Conservation (phyloP, 768 basidiomycete species). For the Trametes villosa region DNA sequence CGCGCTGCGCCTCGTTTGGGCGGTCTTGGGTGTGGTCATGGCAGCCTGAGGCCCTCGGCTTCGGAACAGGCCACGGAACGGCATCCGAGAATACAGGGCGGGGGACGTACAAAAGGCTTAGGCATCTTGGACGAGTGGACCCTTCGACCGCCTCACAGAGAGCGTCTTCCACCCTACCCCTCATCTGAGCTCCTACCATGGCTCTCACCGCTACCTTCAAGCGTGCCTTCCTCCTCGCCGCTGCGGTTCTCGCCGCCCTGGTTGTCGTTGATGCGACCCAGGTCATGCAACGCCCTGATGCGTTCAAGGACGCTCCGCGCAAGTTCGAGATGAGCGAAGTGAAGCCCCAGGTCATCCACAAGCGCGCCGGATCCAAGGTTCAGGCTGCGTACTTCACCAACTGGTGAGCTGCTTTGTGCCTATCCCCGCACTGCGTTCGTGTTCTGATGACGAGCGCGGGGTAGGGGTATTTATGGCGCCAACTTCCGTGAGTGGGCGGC, state of each 20-base stretch:
- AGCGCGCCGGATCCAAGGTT: conserved; percentile 35
- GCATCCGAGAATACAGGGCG: neutral
- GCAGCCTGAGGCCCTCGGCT: neutral
- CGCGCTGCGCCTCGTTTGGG: conserved; percentile 2
- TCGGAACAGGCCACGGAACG: neutral
- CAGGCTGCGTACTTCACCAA: conserved; percentile 59
- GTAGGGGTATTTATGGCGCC: conserved; percentile 37
- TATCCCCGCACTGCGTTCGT: neutral
- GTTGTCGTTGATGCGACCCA: conserved; percentile 43
- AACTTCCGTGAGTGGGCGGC: conserved; percentile 34
- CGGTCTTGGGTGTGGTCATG: neutral
- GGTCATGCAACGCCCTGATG: conserved; percentile 56
- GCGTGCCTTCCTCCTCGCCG: conserved; percentile 22
- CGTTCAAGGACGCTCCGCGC: conserved; percentile 47
- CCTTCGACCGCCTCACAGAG: conserved; percentile 4
- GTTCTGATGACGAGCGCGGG: neutral
- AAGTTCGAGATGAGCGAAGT: conserved; percentile 38
- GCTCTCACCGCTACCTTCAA: conserved; percentile 15
- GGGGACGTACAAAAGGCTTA: conserved; percentile 8
- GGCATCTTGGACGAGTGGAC: neutral
- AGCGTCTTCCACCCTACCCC: conserved; percentile 1
- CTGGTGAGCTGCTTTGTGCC: conserved; percentile 38
- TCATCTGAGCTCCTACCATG: conserved; percentile 20
- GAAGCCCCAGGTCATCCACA: conserved; percentile 45
- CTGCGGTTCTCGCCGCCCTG: conserved; percentile 22